Conservation (phyloP, 225 moss, liverwort and hornwort genomes). For the Marchantia polymorpha region DNA sequence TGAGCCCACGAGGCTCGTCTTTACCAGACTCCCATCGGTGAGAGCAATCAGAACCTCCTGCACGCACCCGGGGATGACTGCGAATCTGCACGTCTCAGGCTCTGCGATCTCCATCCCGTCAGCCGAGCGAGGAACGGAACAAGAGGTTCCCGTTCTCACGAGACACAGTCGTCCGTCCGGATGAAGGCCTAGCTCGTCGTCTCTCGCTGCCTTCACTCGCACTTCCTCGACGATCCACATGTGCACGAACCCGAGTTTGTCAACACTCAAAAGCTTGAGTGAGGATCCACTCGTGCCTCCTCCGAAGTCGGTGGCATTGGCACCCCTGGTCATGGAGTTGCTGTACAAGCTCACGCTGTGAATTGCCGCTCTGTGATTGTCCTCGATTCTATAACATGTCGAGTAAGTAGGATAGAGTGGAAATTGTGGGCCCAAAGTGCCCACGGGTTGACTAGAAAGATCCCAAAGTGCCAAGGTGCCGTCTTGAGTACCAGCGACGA, state of each 20-base stretch:
- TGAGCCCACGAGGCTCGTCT: constrained; percentile 18
- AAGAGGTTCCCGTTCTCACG: constrained; percentile 8
- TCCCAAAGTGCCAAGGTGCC: constrained; percentile 33
- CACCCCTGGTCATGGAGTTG: neutral
- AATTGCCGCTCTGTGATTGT: constrained; percentile 21
- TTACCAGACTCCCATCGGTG: constrained; percentile 16
- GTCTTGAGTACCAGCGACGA: constrained; percentile 23
- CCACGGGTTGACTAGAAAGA: neutral
- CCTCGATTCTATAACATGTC: constrained; percentile 14
- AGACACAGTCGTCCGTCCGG: constrained; percentile 23
- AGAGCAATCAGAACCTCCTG: constrained; percentile 29
- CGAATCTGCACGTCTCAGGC: constrained; percentile 20
- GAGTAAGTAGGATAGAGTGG: constrained; percentile 24
- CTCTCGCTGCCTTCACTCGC: neutral
- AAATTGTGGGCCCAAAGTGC: neutral
- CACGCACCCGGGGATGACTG: neutral
- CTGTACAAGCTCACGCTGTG: neutral
- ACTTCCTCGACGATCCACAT: constrained; percentile 25
- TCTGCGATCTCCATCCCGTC: constrained; percentile 1
- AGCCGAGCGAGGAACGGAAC: neutral
- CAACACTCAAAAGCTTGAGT: constrained; percentile 20
- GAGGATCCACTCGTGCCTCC: neutral
- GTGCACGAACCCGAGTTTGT: constrained; percentile 23
- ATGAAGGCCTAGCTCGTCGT: constrained; percentile 26
- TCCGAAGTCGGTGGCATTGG: neutral